A percentile compares a stretch with the other conserved stretches of the same genome.
Conservation (phyloP, 1,284 basidiomycete species). For the Salmacisia buchloeana region DNA sequence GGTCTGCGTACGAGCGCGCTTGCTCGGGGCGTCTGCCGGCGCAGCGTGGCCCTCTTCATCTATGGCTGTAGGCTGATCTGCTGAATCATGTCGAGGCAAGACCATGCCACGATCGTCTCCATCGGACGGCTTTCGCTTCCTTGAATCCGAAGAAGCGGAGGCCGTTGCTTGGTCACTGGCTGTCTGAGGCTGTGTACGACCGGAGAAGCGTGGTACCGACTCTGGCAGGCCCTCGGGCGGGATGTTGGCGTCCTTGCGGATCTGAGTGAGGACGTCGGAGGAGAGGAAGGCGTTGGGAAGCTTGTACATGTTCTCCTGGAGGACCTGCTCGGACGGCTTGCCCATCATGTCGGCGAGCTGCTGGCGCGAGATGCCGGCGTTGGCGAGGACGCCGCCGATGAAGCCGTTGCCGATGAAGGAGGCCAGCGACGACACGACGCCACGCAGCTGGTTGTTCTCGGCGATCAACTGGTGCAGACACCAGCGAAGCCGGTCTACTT, state of each 20-base stretch:
- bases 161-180: background rate
- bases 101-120: too few relatives aligned
- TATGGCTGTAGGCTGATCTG: too few relatives aligned
- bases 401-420: slow-evolving; percentile 32
- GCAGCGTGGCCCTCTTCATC: too few relatives aligned
- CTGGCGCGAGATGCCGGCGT: slow-evolving; percentile 25
- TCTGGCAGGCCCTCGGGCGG: slow-evolving; percentile 41
- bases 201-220: slow-evolving; percentile 9
- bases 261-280: slow-evolving; percentile 33
- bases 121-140: background rate
- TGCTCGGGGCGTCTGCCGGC: too few relatives aligned
- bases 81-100: too few relatives aligned
- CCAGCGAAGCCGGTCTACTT: slow-evolving; percentile 37
- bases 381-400: slow-evolving; percentile 32
- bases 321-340: slow-evolving; percentile 31
- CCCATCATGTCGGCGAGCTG: slow-evolving; percentile 29
- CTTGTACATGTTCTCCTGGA: slow-evolving; percentile 36
- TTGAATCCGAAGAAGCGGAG: background rate
- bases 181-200: too few relatives aligned
- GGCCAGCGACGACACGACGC: slow-evolving; percentile 28
- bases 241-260: slow-evolving; percentile 36
- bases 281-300: slow-evolving; percentile 36
- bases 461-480: slow-evolving; percentile 31
- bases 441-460: slow-evolving; percentile 40
- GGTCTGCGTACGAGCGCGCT: too few relatives aligned